Base-by-base conservation (phyloP, 192 early-diverging fungal genomes). In the Coemansia sp. region DNA sequence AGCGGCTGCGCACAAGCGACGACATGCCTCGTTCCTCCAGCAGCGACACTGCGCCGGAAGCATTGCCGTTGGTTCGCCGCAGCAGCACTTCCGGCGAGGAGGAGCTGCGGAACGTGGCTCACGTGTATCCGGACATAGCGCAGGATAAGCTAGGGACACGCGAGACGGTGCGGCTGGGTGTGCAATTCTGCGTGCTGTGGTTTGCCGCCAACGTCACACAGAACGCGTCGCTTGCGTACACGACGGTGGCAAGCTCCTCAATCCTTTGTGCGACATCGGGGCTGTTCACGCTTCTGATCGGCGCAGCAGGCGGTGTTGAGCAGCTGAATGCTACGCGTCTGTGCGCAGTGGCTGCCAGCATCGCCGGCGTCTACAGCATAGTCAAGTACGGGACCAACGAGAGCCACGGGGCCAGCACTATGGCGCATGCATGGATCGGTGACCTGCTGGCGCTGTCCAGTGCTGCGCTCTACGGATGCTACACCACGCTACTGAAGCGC, bases 401-500 rank as follows among this genome's bases (percentile, higher is more conserved):
- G 7, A 49, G 33, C 31, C 53, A 67, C 0, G 61, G 25, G 1
- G 33, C 37, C 2, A 29, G 40, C 1, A 77, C 34, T 23, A 46
- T 53, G 72, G 79, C 60, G 64, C 63, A 59, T 6, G 42, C 86
- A 2, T 77, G 89, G 45, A 57, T 88, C 40, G 92, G 92, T 21
- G 90, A 92, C 61, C 46, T 86, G 12, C 70, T 93, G 52, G 90
- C 91, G 4, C 56, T 94, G 29, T 64, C 87, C 18, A 87, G 90
- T 37, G 91, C 91, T 4, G 64, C 91, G 18, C 86, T 94, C 30
- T 94, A 94, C 72, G 91, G 89, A 8, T 85, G 84, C 49, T 93
- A 94, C 73, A 89, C 87, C 1, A 86, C 87, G 15, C 71, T 94
- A 25, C 74, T 94, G 23, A 93, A 94, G 48, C 70, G 85, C 30